Evolutionary conservation across 2,329 filamentous ascomycete genomes (phyloP).

Genomic region (Diaporthe aspalathi): DNA sequence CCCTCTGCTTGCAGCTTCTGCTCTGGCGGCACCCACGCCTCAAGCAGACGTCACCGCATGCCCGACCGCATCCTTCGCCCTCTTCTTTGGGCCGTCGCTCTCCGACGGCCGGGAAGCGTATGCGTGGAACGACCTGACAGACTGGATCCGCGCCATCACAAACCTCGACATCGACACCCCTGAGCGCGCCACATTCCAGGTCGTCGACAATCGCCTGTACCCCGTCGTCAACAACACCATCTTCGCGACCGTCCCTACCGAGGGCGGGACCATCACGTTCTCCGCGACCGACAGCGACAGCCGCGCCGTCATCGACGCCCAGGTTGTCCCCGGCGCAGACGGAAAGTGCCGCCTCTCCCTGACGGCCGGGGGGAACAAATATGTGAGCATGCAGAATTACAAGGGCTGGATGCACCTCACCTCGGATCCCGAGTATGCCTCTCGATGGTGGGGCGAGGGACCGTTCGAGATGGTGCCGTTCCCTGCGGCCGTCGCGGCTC

Average conservation of each 20-base stretch:
- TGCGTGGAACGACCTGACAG: conserved; percentile 5
- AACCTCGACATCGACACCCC: conserved; percentile 6
- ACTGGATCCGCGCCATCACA: conserved; percentile 13
- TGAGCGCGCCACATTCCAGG: conserved; percentile 20
- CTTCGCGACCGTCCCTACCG: conserved; percentile 37
- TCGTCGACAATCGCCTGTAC: not conserved
- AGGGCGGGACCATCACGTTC: not conserved
- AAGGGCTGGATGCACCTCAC: conserved; percentile 26
- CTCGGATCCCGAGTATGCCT: conserved; percentile 14
- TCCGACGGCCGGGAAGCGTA: not conserved
- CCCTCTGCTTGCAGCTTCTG: conserved; percentile 3
- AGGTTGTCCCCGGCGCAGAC: not conserved
- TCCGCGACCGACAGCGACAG: not conserved
- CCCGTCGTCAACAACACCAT: conserved; percentile 54
- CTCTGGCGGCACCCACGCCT: not conserved
- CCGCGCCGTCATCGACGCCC: not conserved
- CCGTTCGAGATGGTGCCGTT: conserved; percentile 25
- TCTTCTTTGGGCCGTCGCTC: conserved; percentile 18
- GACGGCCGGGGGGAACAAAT: not conserved
- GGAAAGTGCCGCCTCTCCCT: conserved; percentile 14
- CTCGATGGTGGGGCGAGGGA: conserved; percentile 6
- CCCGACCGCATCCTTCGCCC: conserved; percentile 1
- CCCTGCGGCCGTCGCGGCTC: not conserved
- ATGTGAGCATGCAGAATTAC: conserved; percentile 20
- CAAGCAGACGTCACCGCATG: conserved; percentile 2